Percentiles rank a stretch among this genome's conserved stretches.
phyloP scores from a whole-genome alignment of 148 eudicot species.

The Polygonum maritimum region DNA sequence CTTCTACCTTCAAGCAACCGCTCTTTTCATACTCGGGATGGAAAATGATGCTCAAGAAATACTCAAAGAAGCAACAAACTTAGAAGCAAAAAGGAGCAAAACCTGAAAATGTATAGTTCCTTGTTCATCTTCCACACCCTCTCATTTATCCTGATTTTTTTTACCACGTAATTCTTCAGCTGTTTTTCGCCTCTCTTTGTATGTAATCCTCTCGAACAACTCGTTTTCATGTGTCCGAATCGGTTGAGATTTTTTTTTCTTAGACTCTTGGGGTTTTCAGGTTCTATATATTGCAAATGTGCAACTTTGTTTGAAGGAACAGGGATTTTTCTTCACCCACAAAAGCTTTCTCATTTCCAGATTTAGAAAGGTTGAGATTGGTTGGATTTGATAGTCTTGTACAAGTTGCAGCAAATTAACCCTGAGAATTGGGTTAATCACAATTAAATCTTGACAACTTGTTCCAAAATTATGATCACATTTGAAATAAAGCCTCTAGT shows the following conservation, averaged over 20 bases:
- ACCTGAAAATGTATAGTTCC: slow-evolving; percentile 10
- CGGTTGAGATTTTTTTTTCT: background rate
- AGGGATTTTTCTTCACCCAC: background rate
- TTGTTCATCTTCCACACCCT: background rate
- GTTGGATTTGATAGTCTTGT: background rate
- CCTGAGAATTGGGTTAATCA: background rate
- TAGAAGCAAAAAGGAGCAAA: slow-evolving; percentile 16
- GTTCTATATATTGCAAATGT: background rate
- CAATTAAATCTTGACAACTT: background rate
- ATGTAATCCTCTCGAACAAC: slow-evolving; percentile 4
- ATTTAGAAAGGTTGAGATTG: background rate
- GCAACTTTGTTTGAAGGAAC: background rate
- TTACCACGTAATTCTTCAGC: slow-evolving; percentile 1
- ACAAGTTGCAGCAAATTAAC: background rate
- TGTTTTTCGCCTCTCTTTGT: background rate
- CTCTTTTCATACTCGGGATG: slow-evolving; percentile 15
- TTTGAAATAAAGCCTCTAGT: background rate
- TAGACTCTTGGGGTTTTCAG: background rate
- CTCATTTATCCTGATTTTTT: slow-evolving; percentile 3
- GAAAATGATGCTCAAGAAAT: slow-evolving; percentile 16
- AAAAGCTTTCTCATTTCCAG: background rate
- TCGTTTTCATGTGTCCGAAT: slow-evolving; percentile 7
- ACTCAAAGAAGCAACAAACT: slow-evolving; percentile 18
- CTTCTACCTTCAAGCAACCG: slow-evolving; percentile 17
- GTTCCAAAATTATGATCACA: background rate